phyloP scores from a whole-genome alignment of 768 basidiomycete genomes.

The Chalciporus piperatus region DNA sequence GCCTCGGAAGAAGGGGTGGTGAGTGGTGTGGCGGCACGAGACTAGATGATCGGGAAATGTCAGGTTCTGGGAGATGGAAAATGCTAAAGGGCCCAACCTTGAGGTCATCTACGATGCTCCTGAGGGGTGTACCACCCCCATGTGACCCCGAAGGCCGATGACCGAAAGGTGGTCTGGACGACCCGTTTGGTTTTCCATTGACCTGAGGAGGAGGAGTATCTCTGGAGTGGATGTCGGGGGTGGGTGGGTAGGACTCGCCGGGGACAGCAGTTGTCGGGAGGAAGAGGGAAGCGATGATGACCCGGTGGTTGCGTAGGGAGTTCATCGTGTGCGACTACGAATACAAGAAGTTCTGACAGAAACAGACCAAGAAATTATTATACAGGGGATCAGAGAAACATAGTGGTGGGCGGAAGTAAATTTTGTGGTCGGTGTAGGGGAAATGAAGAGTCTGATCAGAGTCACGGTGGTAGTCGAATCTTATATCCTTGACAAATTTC shows the following conservation, averaged over 20 bases:
- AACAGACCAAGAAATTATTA: background rate
- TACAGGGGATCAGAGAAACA: background rate
- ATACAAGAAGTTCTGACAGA: background rate
- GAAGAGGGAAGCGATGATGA: conserved; percentile 82
- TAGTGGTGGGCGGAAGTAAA: background rate
- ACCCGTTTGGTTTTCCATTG: background rate
- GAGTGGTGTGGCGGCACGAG: conserved; percentile 42
- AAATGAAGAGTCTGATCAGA: background rate
- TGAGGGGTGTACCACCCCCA: conserved; percentile 38
- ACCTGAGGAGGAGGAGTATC: conserved; percentile 12
- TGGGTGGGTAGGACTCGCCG: conserved; percentile 50
- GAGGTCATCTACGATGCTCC: conserved; percentile 79
- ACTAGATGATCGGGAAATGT: conserved; percentile 12
- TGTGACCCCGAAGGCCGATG: conserved; percentile 20
- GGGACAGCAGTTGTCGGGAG: conserved; percentile 71
- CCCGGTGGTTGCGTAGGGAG: conserved; percentile 69
- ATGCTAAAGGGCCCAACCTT: conserved; percentile 40
- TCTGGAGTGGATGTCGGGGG: conserved; percentile 39
- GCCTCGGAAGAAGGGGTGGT: conserved; percentile 45
- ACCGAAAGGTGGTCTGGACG: conserved; percentile 12
- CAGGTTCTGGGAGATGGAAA: background rate
- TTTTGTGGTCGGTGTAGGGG: background rate
- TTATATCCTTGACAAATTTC: background rate
- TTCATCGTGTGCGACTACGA: conserved; percentile 41
- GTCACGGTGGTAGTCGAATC: background rate